Evolutionary conservation across 495 filamentous ascomycete genomes (phyloP), one percentile per base, ranked within the genome.

Genomic region (Talaromyces adpressus): DNA sequence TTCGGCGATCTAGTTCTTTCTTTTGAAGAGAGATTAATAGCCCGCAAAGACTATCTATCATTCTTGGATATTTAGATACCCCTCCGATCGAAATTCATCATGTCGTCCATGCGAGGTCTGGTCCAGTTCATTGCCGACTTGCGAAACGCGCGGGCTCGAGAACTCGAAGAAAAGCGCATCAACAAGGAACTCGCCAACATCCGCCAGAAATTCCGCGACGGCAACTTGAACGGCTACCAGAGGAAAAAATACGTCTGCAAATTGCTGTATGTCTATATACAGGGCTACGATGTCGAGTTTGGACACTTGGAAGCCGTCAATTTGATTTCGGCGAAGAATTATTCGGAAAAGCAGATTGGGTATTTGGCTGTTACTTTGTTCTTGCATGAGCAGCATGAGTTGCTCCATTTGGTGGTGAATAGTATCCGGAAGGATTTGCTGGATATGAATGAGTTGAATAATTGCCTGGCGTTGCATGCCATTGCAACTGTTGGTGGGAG

Each of bases 171-270:
- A 79, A 99, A 99, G 79, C 83, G 95, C 67, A 97, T 99, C 73
- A 99, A 99, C 74, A 99, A 99, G 77, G 95, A 99, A 79, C 80
- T 98, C 71, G 95, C 95, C 70, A 99, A 99, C 70, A 98, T 99
- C 75, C 86, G 94, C 81, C 81, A 84, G 69, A 84, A 84, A 65
- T 84, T 84, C 68, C 82, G 82, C 87, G 89, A 93, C 73, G 93
- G 92, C 45, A 90, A 81, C 72, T 78, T 98, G 29, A 96, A 88
- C 75, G 95, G 95, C 58, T 99, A 99, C 70, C 91, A 96, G 76
- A 96, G 95, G 83, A 99, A 99, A 84, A 99, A 99, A 90, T 99
- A 99, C 72, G 95, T 99, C 53, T 99, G 95, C 89, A 98, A 98
- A 86, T 84, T 99, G 66, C 84, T 99, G 53, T 99, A 99, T 71